A percentile compares a stretch with the other conserved stretches of the same genome.
phyloP scores from a whole-genome alignment of 2,329 filamentous ascomycete species.

The Ustilaginoidea virens region DNA sequence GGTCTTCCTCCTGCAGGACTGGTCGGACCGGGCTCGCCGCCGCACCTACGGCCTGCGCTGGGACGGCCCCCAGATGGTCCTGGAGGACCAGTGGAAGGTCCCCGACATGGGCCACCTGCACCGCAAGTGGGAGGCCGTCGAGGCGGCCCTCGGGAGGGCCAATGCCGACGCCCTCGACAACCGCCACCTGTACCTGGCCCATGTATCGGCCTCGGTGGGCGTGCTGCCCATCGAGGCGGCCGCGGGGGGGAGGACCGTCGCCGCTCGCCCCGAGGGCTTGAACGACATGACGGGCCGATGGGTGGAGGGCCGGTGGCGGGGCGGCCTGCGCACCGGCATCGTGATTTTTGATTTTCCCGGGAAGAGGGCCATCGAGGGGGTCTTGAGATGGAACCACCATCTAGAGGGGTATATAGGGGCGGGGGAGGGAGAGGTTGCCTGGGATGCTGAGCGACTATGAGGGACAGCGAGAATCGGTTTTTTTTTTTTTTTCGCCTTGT shows the following conservation, averaged over 20 bases:
- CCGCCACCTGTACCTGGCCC: slow-evolving; percentile 25
- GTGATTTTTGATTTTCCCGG: slow-evolving; percentile 35
- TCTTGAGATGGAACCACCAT: slow-evolving; percentile 24
- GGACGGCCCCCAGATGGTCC: slow-evolving; percentile 26
- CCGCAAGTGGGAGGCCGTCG: slow-evolving; percentile 31
- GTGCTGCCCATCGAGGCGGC: slow-evolving; percentile 34
- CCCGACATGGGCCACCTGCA: slow-evolving; percentile 24
- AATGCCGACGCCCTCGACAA: slow-evolving; percentile 18
- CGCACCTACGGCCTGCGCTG: slow-evolving; percentile 27
- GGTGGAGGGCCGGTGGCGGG: slow-evolving; percentile 16
- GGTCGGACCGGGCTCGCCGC: slow-evolving; percentile 12
- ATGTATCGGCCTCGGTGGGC: slow-evolving; percentile 31
- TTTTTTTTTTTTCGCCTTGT: too few relatives aligned
- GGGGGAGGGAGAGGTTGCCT: too few relatives aligned
- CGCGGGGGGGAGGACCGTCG: slow-evolving; percentile 24
- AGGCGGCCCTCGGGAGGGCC: slow-evolving; percentile 22
- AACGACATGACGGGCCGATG: slow-evolving; percentile 33
- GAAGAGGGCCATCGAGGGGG: slow-evolving; percentile 22
- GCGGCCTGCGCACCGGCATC: slow-evolving; percentile 22
- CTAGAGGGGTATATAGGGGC: not conserved
- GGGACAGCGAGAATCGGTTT: too few relatives aligned
- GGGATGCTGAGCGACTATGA: too few relatives aligned
- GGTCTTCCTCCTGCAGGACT: slow-evolving; percentile 32
- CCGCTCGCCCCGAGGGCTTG: slow-evolving; percentile 25
- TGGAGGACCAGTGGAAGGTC: slow-evolving; percentile 33